Percentiles rank a stretch among this genome's conserved stretches.
These are phyloP conservation scores for Gaeumannomyces tritici DNA, from an alignment of 2,329 filamentous ascomycete species.

Conservation along the genomic window DNA sequence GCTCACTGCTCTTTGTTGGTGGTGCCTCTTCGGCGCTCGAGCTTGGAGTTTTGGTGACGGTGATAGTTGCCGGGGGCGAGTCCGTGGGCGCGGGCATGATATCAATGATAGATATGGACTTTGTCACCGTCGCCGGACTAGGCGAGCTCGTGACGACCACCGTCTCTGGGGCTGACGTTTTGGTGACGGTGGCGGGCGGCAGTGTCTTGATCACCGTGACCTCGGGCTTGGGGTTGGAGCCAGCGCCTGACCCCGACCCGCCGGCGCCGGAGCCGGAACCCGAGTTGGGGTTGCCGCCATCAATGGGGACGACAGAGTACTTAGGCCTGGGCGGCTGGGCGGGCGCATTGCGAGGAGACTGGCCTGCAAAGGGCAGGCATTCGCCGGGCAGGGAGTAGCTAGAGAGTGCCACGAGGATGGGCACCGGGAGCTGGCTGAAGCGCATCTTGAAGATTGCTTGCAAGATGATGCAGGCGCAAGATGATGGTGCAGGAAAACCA, in stretches of 20 bases:
- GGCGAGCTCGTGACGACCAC: slow-evolving; percentile 12
- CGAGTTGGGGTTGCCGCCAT: slow-evolving; percentile 13
- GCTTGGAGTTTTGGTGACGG: slow-evolving; percentile 6
- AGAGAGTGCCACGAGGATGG: slow-evolving; percentile 8
- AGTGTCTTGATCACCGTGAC: slow-evolving; percentile 11
- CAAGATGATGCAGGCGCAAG: neutral
- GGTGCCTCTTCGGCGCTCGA: neutral
- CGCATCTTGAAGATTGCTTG: slow-evolving; percentile 9
- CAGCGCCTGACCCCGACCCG: slow-evolving; percentile 10
- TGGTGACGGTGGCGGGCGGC: slow-evolving; percentile 5
- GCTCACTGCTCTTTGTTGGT: neutral
- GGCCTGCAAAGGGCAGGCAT: slow-evolving; percentile 15
- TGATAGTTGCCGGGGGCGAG: slow-evolving; percentile 3
- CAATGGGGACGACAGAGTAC: slow-evolving; percentile 27
- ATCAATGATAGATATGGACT: slow-evolving; percentile 1
- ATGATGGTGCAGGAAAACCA: neutral
- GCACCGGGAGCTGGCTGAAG: slow-evolving; percentile 7
- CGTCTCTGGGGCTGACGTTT: slow-evolving; percentile 14
- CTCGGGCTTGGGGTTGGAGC: slow-evolving; percentile 2
- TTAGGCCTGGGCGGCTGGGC: slow-evolving; percentile 21
- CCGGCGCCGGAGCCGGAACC: slow-evolving; percentile 6
- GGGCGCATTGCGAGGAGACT: slow-evolving; percentile 5
- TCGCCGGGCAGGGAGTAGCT: slow-evolving; percentile 6
- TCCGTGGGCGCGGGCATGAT: slow-evolving; percentile 3
- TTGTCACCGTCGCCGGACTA: slow-evolving; percentile 2